Conservation (phyloP, 495 filamentous ascomycete genomes). For the Terfezia claveryi region DNA sequence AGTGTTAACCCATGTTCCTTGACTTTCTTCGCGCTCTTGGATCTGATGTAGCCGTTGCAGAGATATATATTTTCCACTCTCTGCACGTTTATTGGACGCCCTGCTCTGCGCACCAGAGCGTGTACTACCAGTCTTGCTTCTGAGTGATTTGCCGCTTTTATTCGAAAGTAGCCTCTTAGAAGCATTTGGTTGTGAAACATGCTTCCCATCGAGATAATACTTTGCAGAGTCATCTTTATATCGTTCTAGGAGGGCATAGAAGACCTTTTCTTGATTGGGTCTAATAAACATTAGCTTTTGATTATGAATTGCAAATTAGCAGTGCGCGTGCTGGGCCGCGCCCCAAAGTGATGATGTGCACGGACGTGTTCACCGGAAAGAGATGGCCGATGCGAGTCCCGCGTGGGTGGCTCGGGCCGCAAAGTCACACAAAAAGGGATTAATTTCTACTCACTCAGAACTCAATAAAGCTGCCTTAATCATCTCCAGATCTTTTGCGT, state of each 20-base stretch:
- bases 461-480: constrained; percentile 43
- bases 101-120: too few species aligned
- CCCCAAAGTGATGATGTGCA: too few species aligned
- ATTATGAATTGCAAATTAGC: constrained; percentile 1
- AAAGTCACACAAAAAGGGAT: constrained; percentile 2
- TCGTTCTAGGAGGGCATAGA: constrained; percentile 62
- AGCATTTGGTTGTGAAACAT: neutral
- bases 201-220: constrained; percentile 43
- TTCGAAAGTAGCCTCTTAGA: too few species aligned
- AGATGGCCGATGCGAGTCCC: too few species aligned
- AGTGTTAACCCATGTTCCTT: too few species aligned
- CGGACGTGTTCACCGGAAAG: too few species aligned
- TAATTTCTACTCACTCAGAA: constrained; percentile 36
- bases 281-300: constrained; percentile 26
- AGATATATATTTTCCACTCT: too few species aligned
- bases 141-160: too few species aligned
- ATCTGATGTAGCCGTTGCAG: too few species aligned
- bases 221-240: constrained; percentile 66
- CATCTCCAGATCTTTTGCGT: constrained; percentile 34
- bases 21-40: too few species aligned
- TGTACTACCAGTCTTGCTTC: too few species aligned
- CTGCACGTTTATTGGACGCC: too few species aligned
- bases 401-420: neutral
- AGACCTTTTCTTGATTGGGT: constrained; percentile 68
- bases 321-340: neutral